Percentiles rank a stretch among this genome's conserved stretches.
phyloP scores from a whole-genome alignment of 1,284 basidiomycete species.

The Tilletia setariae region DNA sequence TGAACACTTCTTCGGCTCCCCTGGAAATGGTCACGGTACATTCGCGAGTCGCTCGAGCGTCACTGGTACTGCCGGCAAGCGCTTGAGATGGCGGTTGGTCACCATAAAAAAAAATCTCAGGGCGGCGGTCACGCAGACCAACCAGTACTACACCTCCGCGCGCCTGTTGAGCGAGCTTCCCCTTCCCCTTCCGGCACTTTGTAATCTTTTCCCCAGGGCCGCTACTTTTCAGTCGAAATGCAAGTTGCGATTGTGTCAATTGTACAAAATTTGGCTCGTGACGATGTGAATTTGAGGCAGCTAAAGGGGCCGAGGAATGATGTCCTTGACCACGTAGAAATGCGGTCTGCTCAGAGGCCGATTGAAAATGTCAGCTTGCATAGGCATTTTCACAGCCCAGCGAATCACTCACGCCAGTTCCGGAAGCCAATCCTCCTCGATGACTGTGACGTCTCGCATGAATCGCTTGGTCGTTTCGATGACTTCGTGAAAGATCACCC shows the following conservation, averaged over 20 bases:
- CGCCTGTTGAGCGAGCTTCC: not conserved
- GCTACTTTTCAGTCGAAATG: not conserved
- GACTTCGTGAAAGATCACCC: constrained; percentile 93
- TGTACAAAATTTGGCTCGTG: not conserved
- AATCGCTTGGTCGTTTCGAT: constrained; percentile 85
- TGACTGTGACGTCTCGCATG: constrained; percentile 61
- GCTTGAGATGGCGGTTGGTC: too few relatives aligned
- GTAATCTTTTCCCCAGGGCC: not conserved
- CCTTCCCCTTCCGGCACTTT: not conserved
- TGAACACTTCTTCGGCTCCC: too few relatives aligned
- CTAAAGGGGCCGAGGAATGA: not conserved
- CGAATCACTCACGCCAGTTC: constrained; percentile 58
- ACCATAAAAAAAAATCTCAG: too few relatives aligned
- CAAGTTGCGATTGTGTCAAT: too few relatives aligned
- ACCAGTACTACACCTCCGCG: not conserved
- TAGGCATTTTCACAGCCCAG: too few relatives aligned
- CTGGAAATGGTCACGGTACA: too few relatives aligned
- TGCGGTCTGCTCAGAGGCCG: constrained; percentile 21
- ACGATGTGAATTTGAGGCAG: not conserved
- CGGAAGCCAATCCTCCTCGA: constrained; percentile 60
- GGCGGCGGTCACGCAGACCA: too few relatives aligned
- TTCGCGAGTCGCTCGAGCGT: too few relatives aligned
- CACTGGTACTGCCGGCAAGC: too few relatives aligned
- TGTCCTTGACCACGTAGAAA: constrained; percentile 31
- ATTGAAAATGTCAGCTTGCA: too few relatives aligned